Conservation (phyloP, 2,329 filamentous ascomycete genomes). For the Penicillium janthinellum region DNA sequence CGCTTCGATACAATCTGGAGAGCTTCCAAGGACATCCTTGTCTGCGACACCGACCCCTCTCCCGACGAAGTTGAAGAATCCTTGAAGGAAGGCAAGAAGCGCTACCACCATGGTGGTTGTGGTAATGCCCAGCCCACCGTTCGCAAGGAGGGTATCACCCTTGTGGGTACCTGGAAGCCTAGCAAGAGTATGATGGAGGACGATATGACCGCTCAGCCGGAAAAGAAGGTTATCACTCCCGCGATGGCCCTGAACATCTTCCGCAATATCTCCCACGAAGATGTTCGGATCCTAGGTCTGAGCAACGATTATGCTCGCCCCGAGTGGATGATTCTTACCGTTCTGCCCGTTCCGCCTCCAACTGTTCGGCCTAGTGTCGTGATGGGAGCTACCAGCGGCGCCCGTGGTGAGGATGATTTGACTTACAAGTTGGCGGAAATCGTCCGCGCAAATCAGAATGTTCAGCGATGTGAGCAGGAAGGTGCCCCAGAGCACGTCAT, state of each 20-base stretch:
- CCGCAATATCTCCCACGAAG: slow-evolving; percentile 77
- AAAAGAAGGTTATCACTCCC: slow-evolving; percentile 80
- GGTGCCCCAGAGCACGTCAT: slow-evolving; percentile 90
- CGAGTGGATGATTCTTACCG: slow-evolving; percentile 97
- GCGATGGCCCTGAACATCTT: slow-evolving; percentile 85
- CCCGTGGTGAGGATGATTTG: slow-evolving; percentile 96
- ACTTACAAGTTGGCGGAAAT: slow-evolving; percentile 99
- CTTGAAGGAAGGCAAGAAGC: slow-evolving; percentile 62
- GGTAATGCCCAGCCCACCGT: slow-evolving; percentile 89
- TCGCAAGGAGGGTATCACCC: slow-evolving; percentile 79
- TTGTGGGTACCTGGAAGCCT: slow-evolving; percentile 74
- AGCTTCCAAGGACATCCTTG: slow-evolving; percentile 83
- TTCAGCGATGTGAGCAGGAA: slow-evolving; percentile 85
- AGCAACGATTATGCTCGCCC: slow-evolving; percentile 94
- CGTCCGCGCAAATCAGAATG: slow-evolving; percentile 94
- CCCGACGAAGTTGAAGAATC: slow-evolving; percentile 69
- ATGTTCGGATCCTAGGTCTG: slow-evolving; percentile 83
- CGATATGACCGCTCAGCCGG: slow-evolving; percentile 63
- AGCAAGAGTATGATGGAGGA: slow-evolving; percentile 72
- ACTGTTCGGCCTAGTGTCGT: slow-evolving; percentile 96
- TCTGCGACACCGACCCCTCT: slow-evolving; percentile 77
- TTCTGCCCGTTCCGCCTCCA: slow-evolving; percentile 91
- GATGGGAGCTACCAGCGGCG: slow-evolving; percentile 88
- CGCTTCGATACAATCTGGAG: slow-evolving; percentile 93
- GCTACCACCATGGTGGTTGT: slow-evolving; percentile 78